phyloP scores from a whole-genome alignment of 169 alveolate species.

The Plasmodium chabaudi region DNA sequence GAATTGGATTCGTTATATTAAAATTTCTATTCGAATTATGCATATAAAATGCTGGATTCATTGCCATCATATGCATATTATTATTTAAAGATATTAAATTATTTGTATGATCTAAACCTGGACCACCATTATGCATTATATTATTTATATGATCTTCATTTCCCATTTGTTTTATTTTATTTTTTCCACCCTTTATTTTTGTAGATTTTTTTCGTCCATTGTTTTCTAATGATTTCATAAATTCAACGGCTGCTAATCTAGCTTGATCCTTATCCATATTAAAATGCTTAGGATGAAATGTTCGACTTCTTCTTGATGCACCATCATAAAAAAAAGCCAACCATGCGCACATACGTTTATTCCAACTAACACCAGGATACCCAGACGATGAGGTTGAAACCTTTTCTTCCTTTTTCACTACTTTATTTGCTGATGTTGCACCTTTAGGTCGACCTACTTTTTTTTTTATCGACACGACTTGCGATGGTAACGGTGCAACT shows the following conservation, averaged over 20 bases:
- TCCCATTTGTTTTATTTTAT: slow-evolving; percentile 40
- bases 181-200: slow-evolving; percentile 74
- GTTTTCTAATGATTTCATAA: slow-evolving; percentile 84
- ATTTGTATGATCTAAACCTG: slow-evolving; percentile 9
- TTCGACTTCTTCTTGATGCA: slow-evolving; percentile 85
- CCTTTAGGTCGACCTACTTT: slow-evolving; percentile 75
- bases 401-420: slow-evolving; percentile 70
- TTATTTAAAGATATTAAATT: slow-evolving; percentile 40
- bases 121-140: slow-evolving; percentile 1
- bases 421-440: slow-evolving; percentile 34
- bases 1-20: slow-evolving; percentile 6
- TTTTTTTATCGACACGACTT: slow-evolving; percentile 16
- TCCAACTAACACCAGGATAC: slow-evolving; percentile 91
- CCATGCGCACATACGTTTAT: slow-evolving; percentile 91
- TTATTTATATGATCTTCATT: slow-evolving; percentile 26
- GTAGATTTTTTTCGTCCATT: slow-evolving; percentile 81
- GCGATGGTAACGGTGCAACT: background rate
- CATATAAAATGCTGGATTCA: slow-evolving; percentile 69
- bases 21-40: slow-evolving; percentile 50
- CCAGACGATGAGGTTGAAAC: slow-evolving; percentile 84
- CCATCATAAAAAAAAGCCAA: slow-evolving; percentile 88
- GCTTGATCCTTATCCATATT: slow-evolving; percentile 88
- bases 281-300: slow-evolving; percentile 89
- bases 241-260: slow-evolving; percentile 86
- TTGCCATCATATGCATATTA: slow-evolving; percentile 58